Evolutionary conservation across 1,139 yeast species (phyloP).

Genomic region (Hemisphaericaspora subhashii): DNA sequence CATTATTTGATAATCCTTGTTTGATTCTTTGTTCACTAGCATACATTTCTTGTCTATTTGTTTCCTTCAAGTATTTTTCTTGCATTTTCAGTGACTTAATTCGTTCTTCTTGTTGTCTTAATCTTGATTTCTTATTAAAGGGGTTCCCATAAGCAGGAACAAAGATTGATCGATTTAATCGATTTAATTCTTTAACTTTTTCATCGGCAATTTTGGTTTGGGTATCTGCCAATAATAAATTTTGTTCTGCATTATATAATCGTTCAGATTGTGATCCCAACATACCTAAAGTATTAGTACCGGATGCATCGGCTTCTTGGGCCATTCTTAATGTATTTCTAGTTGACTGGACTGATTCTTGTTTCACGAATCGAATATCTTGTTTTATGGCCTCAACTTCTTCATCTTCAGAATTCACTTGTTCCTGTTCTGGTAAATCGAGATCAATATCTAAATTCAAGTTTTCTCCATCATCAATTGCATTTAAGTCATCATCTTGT

Average conservation of each 20-base stretch:
- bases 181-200: conserved; percentile 76
- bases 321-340: conserved; percentile 87
- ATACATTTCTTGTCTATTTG: conserved; percentile 43
- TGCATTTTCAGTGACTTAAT: conserved; percentile 65
- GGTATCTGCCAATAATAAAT: conserved; percentile 72
- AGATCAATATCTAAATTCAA: conserved; percentile 47
- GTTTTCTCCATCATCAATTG: conserved; percentile 32
- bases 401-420: conserved; percentile 65
- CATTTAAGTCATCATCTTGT: conserved; percentile 41
- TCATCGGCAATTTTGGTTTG: conserved; percentile 84
- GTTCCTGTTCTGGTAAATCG: conserved; percentile 48
- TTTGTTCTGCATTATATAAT: conserved; percentile 75
- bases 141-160: conserved; percentile 84
- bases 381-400: conserved; percentile 88
- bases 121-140: conserved; percentile 77
- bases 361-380: conserved; percentile 82
- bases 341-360: conserved; percentile 82
- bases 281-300: conserved; percentile 86
- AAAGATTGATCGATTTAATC: conserved; percentile 79
- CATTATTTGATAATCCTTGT: conserved; percentile 39
- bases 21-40: conserved; percentile 49
- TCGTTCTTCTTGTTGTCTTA: conserved; percentile 72
- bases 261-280: conserved; percentile 90
- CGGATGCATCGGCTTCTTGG: conserved; percentile 88
- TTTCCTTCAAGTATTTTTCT: conserved; percentile 53